Base-by-base conservation (phyloP, 805 yeast genomes). In the Pichia kluyveri region DNA sequence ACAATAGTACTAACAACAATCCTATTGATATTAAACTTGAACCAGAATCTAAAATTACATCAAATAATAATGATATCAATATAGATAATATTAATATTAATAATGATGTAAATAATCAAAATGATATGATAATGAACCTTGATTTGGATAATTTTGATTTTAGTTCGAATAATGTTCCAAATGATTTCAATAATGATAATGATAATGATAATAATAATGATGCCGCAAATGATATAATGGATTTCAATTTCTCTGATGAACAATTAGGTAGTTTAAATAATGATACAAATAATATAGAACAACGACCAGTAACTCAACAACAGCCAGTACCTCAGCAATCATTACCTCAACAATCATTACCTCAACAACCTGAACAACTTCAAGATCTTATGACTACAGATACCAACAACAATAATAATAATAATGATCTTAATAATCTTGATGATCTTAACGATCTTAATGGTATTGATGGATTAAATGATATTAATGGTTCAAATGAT, bases 71-170 rank as follows among this genome's bases (percentile, higher is more conserved):
- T 23, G 32, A 30, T 30, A 30, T 12, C 14, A 30, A 30, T 30
- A 30, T 12, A 4, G 8, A 30, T 30, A 30, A 30, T 30, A 30
- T 12, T 6, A 30, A 30, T 30, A 30, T 10, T 8, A 30, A 30
- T 12, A 30, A 30, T 23, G 7, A 23, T 23, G 26, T 23, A 23
- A 18, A 3, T 8, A 42, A 39, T 18, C 43, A 51, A 41, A 43
- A 56, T 44, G 62, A 60, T 44, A 40, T 55, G n/a, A 56, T 62
- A 49, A 41, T 62, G 47, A 62, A 60, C 40, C 43, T 62, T 39
- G 64, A 62, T 37, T 48, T 62, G 18, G 65, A 57, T 44, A 56
- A 56, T 40, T 61, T 60, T 48, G 52, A 58, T 31, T 56, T 60
- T 40, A 59, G 51, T 44, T 38, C 37, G 3, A 18, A 40, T 12